Evolutionary conservation across 2,329 filamentous ascomycete species (phyloP).

Genomic region (Periconia macrospinosa): DNA sequence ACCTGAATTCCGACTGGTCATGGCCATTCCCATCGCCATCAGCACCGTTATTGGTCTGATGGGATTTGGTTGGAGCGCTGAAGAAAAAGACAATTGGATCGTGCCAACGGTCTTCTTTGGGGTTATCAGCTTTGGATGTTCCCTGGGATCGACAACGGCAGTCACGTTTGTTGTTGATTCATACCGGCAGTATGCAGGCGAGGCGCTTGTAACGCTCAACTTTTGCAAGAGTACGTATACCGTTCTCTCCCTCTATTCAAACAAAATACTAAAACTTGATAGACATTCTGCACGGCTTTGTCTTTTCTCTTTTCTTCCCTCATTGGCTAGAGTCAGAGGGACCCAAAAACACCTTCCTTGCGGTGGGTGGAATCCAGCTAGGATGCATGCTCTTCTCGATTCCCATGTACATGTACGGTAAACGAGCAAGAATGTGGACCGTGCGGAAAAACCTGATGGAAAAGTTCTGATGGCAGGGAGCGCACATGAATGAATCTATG

Average conservation of each 20-base stretch:
- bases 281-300: constrained; percentile 83
- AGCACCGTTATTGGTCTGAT: constrained; percentile 84
- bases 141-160: constrained; percentile 82
- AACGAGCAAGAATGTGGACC: constrained; percentile 92
- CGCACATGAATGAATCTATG: no score
- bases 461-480: constrained; percentile 56
- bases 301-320: constrained; percentile 75
- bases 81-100: constrained; percentile 77
- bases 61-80: constrained; percentile 92
- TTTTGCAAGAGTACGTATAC: constrained; percentile 74
- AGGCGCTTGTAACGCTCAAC: constrained; percentile 91
- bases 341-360: constrained; percentile 76
- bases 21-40: constrained; percentile 79
- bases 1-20: constrained; percentile 69
- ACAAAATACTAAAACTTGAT: constrained; percentile 17
- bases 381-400: constrained; percentile 73
- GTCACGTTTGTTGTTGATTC: constrained; percentile 95
- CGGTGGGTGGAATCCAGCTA: constrained; percentile 83
- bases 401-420: constrained; percentile 93
- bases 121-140: constrained; percentile 87
- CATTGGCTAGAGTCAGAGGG: constrained; percentile 76
- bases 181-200: constrained; percentile 89
- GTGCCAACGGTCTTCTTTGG: constrained; percentile 94
- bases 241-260: not conserved
- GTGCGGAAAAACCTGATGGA: constrained; percentile 85